phyloP scores from a whole-genome alignment of 2,329 filamentous ascomycete genomes.

The Neobulgaria alba region DNA sequence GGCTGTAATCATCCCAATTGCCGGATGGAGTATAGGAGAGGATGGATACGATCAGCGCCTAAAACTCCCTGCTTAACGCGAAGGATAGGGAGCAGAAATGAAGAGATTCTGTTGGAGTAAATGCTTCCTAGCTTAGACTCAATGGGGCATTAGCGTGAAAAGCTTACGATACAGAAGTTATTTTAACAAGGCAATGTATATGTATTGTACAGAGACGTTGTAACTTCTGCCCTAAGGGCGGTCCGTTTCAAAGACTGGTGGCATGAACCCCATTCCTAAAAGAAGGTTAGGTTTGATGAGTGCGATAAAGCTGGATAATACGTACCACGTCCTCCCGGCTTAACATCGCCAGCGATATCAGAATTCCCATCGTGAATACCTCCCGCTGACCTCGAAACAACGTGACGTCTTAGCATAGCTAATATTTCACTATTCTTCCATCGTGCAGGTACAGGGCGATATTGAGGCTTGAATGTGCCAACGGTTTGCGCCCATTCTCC shows the following conservation, averaged over 20 bases:
- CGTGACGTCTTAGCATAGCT: conserved; percentile 68
- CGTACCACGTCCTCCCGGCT: conserved; percentile 24
- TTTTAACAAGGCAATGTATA: background rate
- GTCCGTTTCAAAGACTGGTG: conserved; percentile 26
- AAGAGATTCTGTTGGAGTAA: background rate
- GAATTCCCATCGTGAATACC: conserved; percentile 26
- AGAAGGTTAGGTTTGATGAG: conserved; percentile 4
- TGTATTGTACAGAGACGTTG: too few relatives aligned
- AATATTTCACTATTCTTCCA: conserved; percentile 83
- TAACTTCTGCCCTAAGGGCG: too few relatives aligned
- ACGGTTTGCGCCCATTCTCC: conserved; percentile 97
- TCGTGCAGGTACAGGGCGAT: conserved; percentile 76
- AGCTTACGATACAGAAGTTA: background rate
- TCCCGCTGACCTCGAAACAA: conserved; percentile 60
- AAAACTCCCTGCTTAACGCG: background rate
- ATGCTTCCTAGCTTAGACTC: background rate
- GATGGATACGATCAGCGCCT: too few relatives aligned
- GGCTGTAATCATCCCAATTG: too few relatives aligned
- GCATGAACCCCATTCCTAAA: conserved; percentile 31
- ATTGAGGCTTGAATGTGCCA: conserved; percentile 88
- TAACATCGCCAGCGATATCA: conserved; percentile 16
- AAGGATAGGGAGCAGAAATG: background rate
- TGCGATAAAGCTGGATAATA: background rate
- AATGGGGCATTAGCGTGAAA: background rate
- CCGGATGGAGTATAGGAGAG: too few relatives aligned